Conservation (phyloP, 164 flowering plant genomes). For the Aristolochia contorta region DNA sequence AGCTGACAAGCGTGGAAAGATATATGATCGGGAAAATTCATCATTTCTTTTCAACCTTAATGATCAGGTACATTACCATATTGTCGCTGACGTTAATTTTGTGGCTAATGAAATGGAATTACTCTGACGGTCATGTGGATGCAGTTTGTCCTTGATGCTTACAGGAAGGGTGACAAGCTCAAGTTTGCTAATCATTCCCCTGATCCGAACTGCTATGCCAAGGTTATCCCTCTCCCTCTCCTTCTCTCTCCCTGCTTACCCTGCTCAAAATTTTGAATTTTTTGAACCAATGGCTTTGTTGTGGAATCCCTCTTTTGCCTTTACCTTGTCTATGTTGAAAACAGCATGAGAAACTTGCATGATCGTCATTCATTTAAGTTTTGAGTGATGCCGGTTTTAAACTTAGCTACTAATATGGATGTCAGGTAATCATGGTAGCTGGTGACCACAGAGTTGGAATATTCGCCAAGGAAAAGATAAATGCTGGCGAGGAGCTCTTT, state of each 20-base stretch:
- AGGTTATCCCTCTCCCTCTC: slow-evolving; percentile 35
- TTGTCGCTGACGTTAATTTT: neutral
- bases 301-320: no score
- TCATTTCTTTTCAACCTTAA: slow-evolving; percentile 96
- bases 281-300: no score
- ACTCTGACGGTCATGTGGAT: neutral
- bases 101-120: neutral
- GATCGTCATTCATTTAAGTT: no score
- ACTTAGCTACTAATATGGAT: slow-evolving; percentile 1
- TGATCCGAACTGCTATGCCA: slow-evolving; percentile 97
- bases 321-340: no score
- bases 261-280: no score
- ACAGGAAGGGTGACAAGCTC: slow-evolving; percentile 89
- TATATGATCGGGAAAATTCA: slow-evolving; percentile 93
- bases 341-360: no score
- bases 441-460: slow-evolving; percentile 99
- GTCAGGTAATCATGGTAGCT: slow-evolving; percentile 95
- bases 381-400: neutral
- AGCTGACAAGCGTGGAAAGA: slow-evolving; percentile 99
- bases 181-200: slow-evolving; percentile 99
- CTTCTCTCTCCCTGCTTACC: neutral
- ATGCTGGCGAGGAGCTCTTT: slow-evolving; percentile 90
- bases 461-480: slow-evolving; percentile 89
- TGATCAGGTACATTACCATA: slow-evolving; percentile 60
- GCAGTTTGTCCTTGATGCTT: slow-evolving; percentile 98